Conservation (phyloP, 2,329 filamentous ascomycete species). For the Calonectria fujianensis region DNA sequence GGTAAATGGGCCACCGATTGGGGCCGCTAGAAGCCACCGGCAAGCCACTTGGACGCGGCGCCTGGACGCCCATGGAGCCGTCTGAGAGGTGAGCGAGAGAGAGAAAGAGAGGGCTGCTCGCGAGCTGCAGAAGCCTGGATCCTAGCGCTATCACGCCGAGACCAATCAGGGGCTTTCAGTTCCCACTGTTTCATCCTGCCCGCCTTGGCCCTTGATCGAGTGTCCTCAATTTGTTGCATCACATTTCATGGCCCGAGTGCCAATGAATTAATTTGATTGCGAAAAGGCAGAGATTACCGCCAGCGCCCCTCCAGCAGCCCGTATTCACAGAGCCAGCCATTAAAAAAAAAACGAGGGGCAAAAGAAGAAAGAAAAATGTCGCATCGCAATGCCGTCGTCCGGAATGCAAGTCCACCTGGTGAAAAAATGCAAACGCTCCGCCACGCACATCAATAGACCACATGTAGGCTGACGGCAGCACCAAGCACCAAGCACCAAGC, state of each 20-base stretch:
- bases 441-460: slow-evolving; percentile 32
- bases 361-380: slow-evolving; percentile 12
- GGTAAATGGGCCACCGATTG: slow-evolving; percentile 11
- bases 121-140: slow-evolving; percentile 4
- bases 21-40: slow-evolving; percentile 29
- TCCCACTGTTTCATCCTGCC: slow-evolving; percentile 39
- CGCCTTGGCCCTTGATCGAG: slow-evolving; percentile 14
- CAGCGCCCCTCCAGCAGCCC: background rate
- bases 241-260: slow-evolving; percentile 25
- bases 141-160: background rate
- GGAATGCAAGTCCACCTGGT: slow-evolving; percentile 26
- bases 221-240: slow-evolving; percentile 33
- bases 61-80: background rate
- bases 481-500: background rate
- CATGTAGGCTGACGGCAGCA: slow-evolving; percentile 38
- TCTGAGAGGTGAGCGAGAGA: background rate
- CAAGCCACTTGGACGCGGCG: slow-evolving; percentile 29
- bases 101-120: background rate
- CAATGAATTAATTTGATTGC: slow-evolving; percentile 19
- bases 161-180: slow-evolving; percentile 18
- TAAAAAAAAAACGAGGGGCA: slow-evolving; percentile 11
- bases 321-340: slow-evolving; percentile 7
- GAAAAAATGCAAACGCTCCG: slow-evolving; percentile 30
- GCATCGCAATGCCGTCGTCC: slow-evolving; percentile 21
- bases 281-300: slow-evolving; percentile 17